Base-by-base conservation (phyloP, 768 basidiomycete genomes). In the Leccinum sublutescens region DNA sequence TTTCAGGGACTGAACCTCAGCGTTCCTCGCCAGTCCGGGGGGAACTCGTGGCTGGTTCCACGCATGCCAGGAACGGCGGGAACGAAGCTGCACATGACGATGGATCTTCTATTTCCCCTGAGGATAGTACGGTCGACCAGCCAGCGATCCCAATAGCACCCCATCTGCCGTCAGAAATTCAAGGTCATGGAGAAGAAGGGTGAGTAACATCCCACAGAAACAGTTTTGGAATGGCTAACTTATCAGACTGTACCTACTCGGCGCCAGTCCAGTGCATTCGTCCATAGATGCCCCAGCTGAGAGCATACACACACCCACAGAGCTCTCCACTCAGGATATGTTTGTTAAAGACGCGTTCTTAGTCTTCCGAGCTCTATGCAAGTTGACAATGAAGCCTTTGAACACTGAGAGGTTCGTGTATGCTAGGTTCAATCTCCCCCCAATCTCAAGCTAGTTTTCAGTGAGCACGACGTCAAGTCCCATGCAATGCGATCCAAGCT, bases 341-440 rank as follows among this genome's bases (percentile, higher is more conserved):
- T 96, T 95, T 72, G 82, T 97, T 70, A 98, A 98, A 71, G 97
- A 99, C 69, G 95, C 97, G 0, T 99, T 98, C 79, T 82, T 99
- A 61, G 96, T 99, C 38, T 96, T 98, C 76, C 83, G 97, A 50
- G 95, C 97, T 0, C 79, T 99, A 11, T 98, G 97, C 79, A 98
- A 98, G 71, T 78, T 98, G 63, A 95, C 94, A 9, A 98, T 98
- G 95, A 98, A 98, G 73, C 91, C 95, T 11, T 77, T 99, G 50
- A 91, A 93, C 66, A 85, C 83, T 5, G 97, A 99, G 75, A 96
- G 93, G 95, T 95, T 50, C 53, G 84, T 69, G 8, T 25, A 15
- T 8, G 19, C 14, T 29, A 43, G 12, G 12, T 43, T 17, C 40
- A 31, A 23, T 56, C 54, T 21, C 40, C 27, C 59, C 17, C 31